phyloP scores from a whole-genome alignment of 2,329 filamentous ascomycete species.

The Ophiostoma populinum region DNA sequence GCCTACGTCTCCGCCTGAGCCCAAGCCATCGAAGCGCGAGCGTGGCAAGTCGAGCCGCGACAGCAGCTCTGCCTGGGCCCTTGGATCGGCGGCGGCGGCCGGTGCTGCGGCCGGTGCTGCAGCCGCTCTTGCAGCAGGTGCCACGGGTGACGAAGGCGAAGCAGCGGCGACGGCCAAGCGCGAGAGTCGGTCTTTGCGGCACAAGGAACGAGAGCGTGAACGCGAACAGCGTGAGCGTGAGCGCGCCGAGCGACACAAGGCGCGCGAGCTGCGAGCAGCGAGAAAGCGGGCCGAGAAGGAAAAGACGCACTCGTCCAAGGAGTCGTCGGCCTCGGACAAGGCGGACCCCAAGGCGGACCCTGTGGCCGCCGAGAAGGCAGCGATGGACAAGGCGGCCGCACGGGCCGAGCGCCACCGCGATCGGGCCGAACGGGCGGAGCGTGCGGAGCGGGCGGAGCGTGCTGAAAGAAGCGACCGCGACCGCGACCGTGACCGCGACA shows the following conservation, averaged over 20 bases:
- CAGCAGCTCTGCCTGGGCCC: conserved; percentile 54
- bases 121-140: neutral
- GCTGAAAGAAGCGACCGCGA: conserved; percentile 16
- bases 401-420: neutral
- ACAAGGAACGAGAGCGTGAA: neutral
- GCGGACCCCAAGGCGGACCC: conserved; percentile 31
- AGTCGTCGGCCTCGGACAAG: conserved; percentile 36
- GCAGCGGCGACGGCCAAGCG: conserved; percentile 5
- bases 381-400: too few species aligned
- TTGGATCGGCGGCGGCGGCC: conserved; percentile 42
- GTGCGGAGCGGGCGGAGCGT: too few species aligned
- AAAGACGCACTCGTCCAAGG: conserved; percentile 38
- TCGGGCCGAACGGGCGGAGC: too few species aligned
- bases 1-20: conserved; percentile 33
- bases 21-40: conserved; percentile 52
- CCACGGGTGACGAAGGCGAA: neutral
- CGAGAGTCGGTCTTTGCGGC: conserved; percentile 24
- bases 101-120: conserved; percentile 14
- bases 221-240: neutral
- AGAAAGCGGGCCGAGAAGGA: conserved; percentile 37
- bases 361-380: too few species aligned
- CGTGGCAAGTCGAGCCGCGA: conserved; percentile 61
- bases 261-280: conserved; percentile 29
- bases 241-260: conserved; percentile 20
- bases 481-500: conserved; percentile 15